Conservation (phyloP, 768 basidiomycete species). For the Kwoniella bestiolae region DNA sequence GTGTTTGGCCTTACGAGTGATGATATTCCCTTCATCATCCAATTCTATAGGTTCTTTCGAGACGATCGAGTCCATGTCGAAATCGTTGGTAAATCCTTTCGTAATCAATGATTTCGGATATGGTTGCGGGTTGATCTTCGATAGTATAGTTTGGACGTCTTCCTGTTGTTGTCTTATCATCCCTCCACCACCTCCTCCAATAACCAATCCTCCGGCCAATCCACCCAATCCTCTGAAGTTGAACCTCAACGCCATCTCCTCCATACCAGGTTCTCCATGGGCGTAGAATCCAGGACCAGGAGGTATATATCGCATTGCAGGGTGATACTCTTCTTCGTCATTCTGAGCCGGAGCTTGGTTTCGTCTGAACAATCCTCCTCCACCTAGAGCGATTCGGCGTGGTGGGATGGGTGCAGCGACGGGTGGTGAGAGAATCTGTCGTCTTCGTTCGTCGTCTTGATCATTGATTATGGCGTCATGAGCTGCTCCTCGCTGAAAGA, state of each 20-base stretch:
- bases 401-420: slow-evolving; percentile 3
- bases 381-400: slow-evolving; percentile 34
- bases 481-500: background rate
- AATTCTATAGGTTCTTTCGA: slow-evolving; percentile 36
- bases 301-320: background rate
- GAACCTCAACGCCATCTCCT: background rate
- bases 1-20: slow-evolving; percentile 13
- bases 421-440: slow-evolving; percentile 25
- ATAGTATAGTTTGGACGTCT: slow-evolving; percentile 36
- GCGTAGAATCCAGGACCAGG: background rate
- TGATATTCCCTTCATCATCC: slow-evolving; percentile 45
- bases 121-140: slow-evolving; percentile 20
- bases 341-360: slow-evolving; percentile 16
- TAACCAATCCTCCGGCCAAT: background rate
- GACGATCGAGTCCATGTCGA: slow-evolving; percentile 37
- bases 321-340: too few relatives aligned
- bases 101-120: slow-evolving; percentile 7
- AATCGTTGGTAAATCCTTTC: slow-evolving; percentile 38
- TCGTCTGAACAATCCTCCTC: slow-evolving; percentile 27
- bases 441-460: slow-evolving; percentile 25
- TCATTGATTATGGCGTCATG: slow-evolving; percentile 18
- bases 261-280: background rate
- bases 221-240: background rate
- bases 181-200: too few relatives aligned
- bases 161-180: slow-evolving; percentile 12